Percentiles rank a stretch among this genome's conserved stretches.
Evolutionary conservation across 148 eudicot genomes (phyloP).

Genomic region (Rhododendron kiyosumense): DNA sequence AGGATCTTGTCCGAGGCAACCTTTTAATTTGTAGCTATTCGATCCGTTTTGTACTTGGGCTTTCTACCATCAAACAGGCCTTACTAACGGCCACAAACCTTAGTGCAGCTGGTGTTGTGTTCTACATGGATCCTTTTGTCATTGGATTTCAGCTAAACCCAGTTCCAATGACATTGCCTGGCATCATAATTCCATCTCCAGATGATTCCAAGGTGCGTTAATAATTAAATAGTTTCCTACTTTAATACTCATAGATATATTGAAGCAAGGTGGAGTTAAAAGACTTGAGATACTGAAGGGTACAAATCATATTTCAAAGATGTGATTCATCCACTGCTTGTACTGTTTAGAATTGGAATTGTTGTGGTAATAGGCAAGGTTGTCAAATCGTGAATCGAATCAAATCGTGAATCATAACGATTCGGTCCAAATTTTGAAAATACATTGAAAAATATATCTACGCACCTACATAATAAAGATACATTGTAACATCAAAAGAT

Average conservation of each 20-base stretch:
- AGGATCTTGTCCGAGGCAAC: conserved; percentile 70
- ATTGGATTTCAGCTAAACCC: conserved; percentile 98
- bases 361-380: too few species aligned
- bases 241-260: not conserved
- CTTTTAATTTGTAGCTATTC: conserved; percentile 95
- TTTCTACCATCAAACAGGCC: conserved; percentile 82
- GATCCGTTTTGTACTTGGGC: conserved; percentile 90
- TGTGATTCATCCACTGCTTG: not conserved
- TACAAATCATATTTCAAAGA: not conserved
- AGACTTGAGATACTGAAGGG: not conserved
- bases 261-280: not conserved
- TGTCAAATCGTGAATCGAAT: too few species aligned
- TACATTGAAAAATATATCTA: too few species aligned
- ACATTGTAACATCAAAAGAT: too few species aligned
- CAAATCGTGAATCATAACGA: too few species aligned
- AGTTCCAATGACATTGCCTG: conserved; percentile 83
- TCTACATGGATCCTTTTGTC: conserved; percentile 95
- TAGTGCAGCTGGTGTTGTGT: conserved; percentile 90
- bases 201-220: conserved; percentile 81
- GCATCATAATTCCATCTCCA: conserved; percentile 79
- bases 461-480: too few species aligned
- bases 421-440: too few species aligned
- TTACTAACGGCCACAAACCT: conserved; percentile 83
- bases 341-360: not conserved
- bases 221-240: not conserved